Base-by-base conservation (phyloP, 495 filamentous ascomycete genomes). In the Umbilicaria muhlenbergii region DNA sequence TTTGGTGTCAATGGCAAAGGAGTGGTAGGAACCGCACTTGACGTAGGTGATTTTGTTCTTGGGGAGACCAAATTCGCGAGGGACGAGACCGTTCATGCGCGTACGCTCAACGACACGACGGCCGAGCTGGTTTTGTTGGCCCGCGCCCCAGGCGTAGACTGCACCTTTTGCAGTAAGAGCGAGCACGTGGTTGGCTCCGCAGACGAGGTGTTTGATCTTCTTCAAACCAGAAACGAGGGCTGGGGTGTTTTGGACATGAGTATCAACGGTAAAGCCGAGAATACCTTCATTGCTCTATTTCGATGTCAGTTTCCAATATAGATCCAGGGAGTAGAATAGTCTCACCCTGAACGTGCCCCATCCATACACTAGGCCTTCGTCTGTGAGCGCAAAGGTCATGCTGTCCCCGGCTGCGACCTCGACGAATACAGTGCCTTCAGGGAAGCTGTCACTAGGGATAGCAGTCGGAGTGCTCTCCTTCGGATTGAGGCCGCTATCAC, bases 271-370 rank as follows among this genome's bases (percentile, higher is more conserved):
- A 52, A 76, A 80, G 4, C 71, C 73, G 36, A 77, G 53, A 35
- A 75, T 65, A 43, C 73, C 74, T 54, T 76, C 72, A 45, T 71
- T 75, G 56, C 64, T 70, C 72, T 71, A 36, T 45, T 11, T 15
- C 34, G 46, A 38, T 15, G 41, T 47, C 19, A 10, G 37, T 45
- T 4, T 24, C 44, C 35, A 19, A 41, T 28, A 39, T 39, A 36
- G 31, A 12, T 50, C 38, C 32, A 31, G 31, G 31, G 15, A 32
- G 32, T 14, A 42, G 36, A 38, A 38, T 46, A 31, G 13, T 48
- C 74, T 62, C 64, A 78, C 75, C 38, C 71, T 60, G 60, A 82
- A 83, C n/a, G 74, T 77, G 45, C 79, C 79, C 79, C 79, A 83
- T 24, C 78, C 79, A 53, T 75, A 82, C 21, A 83, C 76, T 15